phyloP scores from a whole-genome alignment of 495 filamentous ascomycete species.

The Podospora sp. region DNA sequence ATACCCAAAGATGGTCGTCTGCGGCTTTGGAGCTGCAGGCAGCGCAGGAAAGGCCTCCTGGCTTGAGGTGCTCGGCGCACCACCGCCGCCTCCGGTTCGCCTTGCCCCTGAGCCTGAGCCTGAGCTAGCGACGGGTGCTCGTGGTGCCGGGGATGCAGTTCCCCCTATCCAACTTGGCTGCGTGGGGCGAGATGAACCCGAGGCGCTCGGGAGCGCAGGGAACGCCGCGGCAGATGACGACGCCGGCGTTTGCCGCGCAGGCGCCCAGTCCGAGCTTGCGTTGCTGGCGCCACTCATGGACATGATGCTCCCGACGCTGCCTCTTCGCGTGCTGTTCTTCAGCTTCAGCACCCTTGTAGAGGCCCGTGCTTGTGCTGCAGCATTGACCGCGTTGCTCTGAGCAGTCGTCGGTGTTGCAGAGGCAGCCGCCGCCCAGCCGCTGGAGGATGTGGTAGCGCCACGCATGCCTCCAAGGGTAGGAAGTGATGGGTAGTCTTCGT shows the following conservation, averaged over 20 bases:
- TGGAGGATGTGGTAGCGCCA: conserved; percentile 48
- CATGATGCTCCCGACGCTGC: conserved; percentile 16
- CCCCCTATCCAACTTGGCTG: conserved; percentile 37
- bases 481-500: conserved; percentile 93
- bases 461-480: conserved; percentile 69
- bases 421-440: conserved; percentile 56
- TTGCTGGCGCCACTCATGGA: conserved; percentile 40
- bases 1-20: conserved; percentile 78
- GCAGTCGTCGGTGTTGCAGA: conserved; percentile 40
- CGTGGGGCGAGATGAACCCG: conserved; percentile 50
- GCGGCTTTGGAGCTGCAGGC: conserved; percentile 75
- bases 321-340: conserved; percentile 51
- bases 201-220: conserved; percentile 42
- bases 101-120: conserved; percentile 4
- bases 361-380: conserved; percentile 38
- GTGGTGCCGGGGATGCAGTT: conserved; percentile 18
- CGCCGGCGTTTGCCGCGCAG: conserved; percentile 9
- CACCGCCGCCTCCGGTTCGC: conserved; percentile 16
- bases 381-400: conserved; percentile 14
- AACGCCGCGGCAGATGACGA: conserved; percentile 39
- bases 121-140: background rate
- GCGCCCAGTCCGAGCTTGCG: background rate
- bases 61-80: conserved; percentile 3
- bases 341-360: conserved; percentile 50
- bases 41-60: conserved; percentile 80